Evolutionary conservation across 192 early-diverging fungal genomes (phyloP).

Genomic region (Linnemannia schmuckeri): DNA sequence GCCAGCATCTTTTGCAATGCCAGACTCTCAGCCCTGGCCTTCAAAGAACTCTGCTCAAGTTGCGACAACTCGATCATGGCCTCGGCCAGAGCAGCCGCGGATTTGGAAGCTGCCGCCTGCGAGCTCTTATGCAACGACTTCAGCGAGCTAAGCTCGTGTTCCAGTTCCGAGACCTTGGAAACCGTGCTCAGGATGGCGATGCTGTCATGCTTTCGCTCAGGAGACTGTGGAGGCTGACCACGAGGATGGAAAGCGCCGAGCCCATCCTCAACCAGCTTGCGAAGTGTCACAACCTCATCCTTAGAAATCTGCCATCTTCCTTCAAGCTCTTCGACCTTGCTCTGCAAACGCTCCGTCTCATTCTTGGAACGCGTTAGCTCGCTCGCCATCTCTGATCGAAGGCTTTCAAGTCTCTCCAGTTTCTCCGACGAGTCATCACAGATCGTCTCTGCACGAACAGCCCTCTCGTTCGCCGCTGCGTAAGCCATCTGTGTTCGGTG

Average conservation of each 20-base stretch:
- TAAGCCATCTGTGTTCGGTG: slow-evolving; percentile 55
- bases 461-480: slow-evolving; percentile 53
- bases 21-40: slow-evolving; percentile 59
- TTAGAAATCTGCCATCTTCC: slow-evolving; percentile 54
- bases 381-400: slow-evolving; percentile 50
- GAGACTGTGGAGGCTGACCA: slow-evolving; percentile 14
- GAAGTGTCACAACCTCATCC: slow-evolving; percentile 58
- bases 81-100: slow-evolving; percentile 57
- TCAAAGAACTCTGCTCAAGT: slow-evolving; percentile 62
- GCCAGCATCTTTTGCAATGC: slow-evolving; percentile 55
- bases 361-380: slow-evolving; percentile 36
- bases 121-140: slow-evolving; percentile 40
- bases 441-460: slow-evolving; percentile 49
- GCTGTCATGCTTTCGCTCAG: slow-evolving; percentile 50
- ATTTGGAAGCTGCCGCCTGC: slow-evolving; percentile 41
- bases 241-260: slow-evolving; percentile 55
- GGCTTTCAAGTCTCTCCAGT: slow-evolving; percentile 52
- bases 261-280: slow-evolving; percentile 59
- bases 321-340: slow-evolving; percentile 57
- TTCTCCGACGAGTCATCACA: slow-evolving; percentile 50
- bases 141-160: slow-evolving; percentile 57
- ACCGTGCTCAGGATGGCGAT: slow-evolving; percentile 49
- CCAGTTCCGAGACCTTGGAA: slow-evolving; percentile 55
- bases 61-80: slow-evolving; percentile 59
- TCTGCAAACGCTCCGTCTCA: slow-evolving; percentile 54